Percentiles rank a stretch among this genome's conserved stretches.
These are phyloP conservation scores for Bocquillonia castaneifolia DNA, from an alignment of 441 rosid genomes.

Conservation along the genomic window DNA sequence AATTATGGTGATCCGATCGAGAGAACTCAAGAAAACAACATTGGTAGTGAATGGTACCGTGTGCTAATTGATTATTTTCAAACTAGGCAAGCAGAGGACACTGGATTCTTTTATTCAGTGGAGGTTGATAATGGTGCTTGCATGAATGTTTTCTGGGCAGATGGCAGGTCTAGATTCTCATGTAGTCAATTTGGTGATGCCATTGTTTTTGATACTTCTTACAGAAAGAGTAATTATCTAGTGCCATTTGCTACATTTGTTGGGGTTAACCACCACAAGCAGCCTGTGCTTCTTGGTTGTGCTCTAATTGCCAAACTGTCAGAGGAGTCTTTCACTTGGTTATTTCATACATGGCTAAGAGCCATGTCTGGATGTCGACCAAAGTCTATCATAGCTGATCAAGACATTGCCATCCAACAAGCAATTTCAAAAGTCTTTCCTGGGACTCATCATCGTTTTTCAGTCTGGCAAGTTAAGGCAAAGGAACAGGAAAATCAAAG, in stretches of 20 bases:
- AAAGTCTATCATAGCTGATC: constrained; percentile 69
- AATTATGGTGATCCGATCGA: constrained; percentile 30
- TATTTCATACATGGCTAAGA: constrained; percentile 75
- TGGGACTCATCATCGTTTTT: constrained; percentile 67
- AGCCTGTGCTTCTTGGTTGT: constrained; percentile 80
- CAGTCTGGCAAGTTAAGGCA: constrained; percentile 61
- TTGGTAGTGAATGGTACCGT: constrained; percentile 70
- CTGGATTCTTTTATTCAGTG: constrained; percentile 63
- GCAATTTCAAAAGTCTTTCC: constrained; percentile 66
- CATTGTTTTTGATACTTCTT: constrained; percentile 66
- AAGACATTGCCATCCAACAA: constrained; percentile 61
- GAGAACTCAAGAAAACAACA: constrained; percentile 39
- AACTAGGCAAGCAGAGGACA: constrained; percentile 66
- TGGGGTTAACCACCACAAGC: constrained; percentile 81
- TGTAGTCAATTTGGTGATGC: constrained; percentile 84
- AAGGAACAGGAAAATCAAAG: constrained; percentile 57
- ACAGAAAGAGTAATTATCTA: constrained; percentile 46
- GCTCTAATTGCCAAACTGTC: constrained; percentile 63
- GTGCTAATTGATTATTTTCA: constrained; percentile 67
- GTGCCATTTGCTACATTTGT: constrained; percentile 76
- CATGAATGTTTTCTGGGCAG: constrained; percentile 77
- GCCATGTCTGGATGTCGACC: constrained; percentile 72
- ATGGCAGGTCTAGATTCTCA: constrained; percentile 72
- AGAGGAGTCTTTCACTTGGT: constrained; percentile 66
- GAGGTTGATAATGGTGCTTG: constrained; percentile 53